Evolutionary conservation across 1,139 yeast genomes (phyloP).

Genomic region (Petasospora fabianii): DNA sequence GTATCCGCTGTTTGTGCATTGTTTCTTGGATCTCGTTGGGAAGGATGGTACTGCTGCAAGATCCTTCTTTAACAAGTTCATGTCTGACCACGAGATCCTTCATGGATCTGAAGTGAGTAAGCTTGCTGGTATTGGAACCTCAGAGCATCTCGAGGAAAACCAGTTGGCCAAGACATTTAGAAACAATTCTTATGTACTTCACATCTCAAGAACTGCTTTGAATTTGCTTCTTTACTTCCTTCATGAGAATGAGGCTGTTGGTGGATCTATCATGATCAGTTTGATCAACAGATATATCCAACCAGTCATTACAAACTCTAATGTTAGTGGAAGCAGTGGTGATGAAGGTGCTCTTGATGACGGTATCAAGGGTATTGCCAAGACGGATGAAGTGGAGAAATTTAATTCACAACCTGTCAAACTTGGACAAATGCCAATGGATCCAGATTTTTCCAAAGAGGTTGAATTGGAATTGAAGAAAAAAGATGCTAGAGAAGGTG

Average conservation of each 20-base stretch:
- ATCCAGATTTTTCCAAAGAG: conserved; percentile 80
- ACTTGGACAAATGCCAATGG: conserved; percentile 81
- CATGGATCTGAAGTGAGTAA: conserved; percentile 77
- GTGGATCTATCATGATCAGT: conserved; percentile 84
- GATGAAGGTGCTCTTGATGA: conserved; percentile 67
- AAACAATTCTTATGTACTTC: conserved; percentile 66
- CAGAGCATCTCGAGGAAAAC: conserved; percentile 80
- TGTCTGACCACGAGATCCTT: conserved; percentile 66
- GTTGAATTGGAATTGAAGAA: conserved; percentile 78
- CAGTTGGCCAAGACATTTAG: conserved; percentile 74
- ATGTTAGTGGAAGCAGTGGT: conserved; percentile 34
- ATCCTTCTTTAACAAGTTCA: conserved; percentile 69
- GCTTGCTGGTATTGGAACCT: conserved; percentile 68
- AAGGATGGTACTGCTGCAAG: conserved; percentile 66
- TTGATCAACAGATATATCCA: conserved; percentile 83
- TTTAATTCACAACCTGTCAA: conserved; percentile 72
- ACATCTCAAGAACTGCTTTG: conserved; percentile 79
- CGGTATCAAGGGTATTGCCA: conserved; percentile 43
- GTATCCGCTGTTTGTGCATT: conserved; percentile 88
- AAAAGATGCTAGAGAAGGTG: conserved; percentile 57
- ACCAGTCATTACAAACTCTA: conserved; percentile 43
- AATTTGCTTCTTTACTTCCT: conserved; percentile 80
- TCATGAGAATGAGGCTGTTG: conserved; percentile 89
- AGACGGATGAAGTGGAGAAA: conserved; percentile 45
- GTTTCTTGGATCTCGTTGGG: conserved; percentile 72